Evolutionary conservation across 768 basidiomycete genomes (phyloP).

Genomic region (Psilocybe cubensis): DNA sequence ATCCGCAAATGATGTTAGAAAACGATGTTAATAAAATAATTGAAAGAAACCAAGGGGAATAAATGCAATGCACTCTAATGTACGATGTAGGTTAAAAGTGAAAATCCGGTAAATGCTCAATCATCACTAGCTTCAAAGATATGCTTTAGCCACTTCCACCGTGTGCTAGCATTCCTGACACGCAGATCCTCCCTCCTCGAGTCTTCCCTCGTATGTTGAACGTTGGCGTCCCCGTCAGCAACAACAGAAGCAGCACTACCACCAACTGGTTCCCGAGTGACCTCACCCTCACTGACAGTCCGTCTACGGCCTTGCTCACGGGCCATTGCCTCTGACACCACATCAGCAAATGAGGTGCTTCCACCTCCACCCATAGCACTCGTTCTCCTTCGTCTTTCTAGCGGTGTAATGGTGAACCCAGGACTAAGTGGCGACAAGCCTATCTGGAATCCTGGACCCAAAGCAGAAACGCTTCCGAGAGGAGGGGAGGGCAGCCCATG

Average conservation of each 20-base stretch:
- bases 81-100: not conserved
- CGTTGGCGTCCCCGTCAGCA: not conserved
- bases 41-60: not conserved
- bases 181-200: conserved; percentile 1
- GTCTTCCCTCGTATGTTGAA: not conserved
- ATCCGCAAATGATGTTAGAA: too few species aligned
- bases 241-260: conserved; percentile 2
- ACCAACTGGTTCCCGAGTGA: conserved; percentile 1
- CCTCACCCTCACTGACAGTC: conserved; percentile 54
- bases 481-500: conserved; percentile 32
- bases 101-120: conserved; percentile 7
- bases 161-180: conserved; percentile 6
- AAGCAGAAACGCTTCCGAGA: conserved; percentile 38
- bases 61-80: not conserved
- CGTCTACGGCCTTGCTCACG: conserved; percentile 37
- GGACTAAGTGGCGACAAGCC: conserved; percentile 77
- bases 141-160: conserved; percentile 35
- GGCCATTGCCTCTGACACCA: conserved; percentile 25
- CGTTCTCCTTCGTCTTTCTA: conserved; percentile 45
- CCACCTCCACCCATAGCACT: conserved; percentile 35
- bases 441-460: conserved; percentile 68
- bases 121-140: conserved; percentile 17
- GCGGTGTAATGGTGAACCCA: conserved; percentile 72
- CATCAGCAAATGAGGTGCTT: conserved; percentile 30
- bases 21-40: too few species aligned